Percentiles rank a stretch among this genome's conserved stretches.
Conservation (phyloP, 768 basidiomycete genomes). For the Leccinum longicurvipes region DNA sequence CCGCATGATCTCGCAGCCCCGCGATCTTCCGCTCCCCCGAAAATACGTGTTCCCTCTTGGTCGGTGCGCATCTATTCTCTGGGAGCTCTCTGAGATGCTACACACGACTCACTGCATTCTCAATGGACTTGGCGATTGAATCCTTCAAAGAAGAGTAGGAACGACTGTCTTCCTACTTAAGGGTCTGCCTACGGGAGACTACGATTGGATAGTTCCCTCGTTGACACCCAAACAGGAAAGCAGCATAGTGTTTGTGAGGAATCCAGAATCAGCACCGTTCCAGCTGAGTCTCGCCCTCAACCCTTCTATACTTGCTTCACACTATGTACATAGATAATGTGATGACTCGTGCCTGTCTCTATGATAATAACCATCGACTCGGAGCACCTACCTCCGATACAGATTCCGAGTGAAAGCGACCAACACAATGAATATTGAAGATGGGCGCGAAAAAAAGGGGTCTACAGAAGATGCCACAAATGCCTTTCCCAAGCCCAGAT, state of each 20-base stretch:
- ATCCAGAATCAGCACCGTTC: not conserved
- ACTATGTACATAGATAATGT: not conserved
- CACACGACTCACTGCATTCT: not conserved
- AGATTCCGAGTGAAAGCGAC: not conserved
- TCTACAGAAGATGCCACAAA: not conserved
- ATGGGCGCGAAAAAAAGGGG: not conserved
- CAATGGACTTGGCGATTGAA: not conserved
- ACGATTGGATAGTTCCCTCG: not conserved
- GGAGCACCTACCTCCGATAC: not conserved
- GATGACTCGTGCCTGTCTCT: not conserved
- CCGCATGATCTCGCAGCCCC: not conserved
- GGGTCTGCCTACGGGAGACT: no score
- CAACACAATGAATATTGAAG: no score
- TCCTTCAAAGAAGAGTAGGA: no score
- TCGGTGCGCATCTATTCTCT: not conserved
- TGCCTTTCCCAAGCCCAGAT: no score
- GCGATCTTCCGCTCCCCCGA: not conserved
- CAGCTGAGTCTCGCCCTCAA: not conserved
- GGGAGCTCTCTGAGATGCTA: not conserved
- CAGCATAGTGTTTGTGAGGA: not conserved
- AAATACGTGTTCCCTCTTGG: not conserved
- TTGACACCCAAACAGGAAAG: conserved; percentile 5
- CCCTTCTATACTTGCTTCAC: not conserved
- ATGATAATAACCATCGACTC: not conserved
- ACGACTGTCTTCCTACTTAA: no score